These are phyloP conservation scores for Cystobasidium tubakii DNA, from an alignment of 768 basidiomycete genomes.

Conservation along the genomic window DNA sequence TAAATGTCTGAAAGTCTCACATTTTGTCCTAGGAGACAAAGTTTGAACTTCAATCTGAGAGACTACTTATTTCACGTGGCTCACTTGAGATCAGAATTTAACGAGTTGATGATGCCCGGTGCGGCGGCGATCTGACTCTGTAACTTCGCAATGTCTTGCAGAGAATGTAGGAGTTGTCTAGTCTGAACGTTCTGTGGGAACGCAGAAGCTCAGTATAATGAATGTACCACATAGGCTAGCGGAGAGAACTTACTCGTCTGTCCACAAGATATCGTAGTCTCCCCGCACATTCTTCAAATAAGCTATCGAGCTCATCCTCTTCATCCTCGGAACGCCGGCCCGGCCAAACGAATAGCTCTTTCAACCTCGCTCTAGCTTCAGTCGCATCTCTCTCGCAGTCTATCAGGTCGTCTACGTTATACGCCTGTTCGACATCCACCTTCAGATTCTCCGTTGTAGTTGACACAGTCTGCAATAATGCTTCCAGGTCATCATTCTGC, in stretches of 20 bases:
- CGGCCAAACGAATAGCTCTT: constrained; percentile 39
- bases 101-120: constrained; percentile 59
- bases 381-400: constrained; percentile 44
- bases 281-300: constrained; percentile 41
- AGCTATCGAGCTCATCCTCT: constrained; percentile 29
- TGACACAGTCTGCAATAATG: constrained; percentile 36
- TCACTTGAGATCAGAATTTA: constrained; percentile 55
- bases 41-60: neutral
- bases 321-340: constrained; percentile 35
- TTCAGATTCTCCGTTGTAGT: constrained; percentile 37
- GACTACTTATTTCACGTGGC: neutral
- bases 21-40: constrained; percentile 37
- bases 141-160: constrained; percentile 70
- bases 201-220: neutral
- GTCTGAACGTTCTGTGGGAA: constrained; percentile 50
- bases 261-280: constrained; percentile 45
- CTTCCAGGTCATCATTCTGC: constrained; percentile 32
- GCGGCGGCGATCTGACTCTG: constrained; percentile 76
- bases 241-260: constrained; percentile 38
- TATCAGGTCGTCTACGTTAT: constrained; percentile 44
- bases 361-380: constrained; percentile 36
- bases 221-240: neutral
- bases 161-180: constrained; percentile 54
- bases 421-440: constrained; percentile 39
- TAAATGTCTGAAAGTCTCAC: constrained; percentile 81